These are phyloP conservation scores for Leucocoprinus sp. DNA, from an alignment of 768 basidiomycete genomes.

Conservation along the genomic window DNA sequence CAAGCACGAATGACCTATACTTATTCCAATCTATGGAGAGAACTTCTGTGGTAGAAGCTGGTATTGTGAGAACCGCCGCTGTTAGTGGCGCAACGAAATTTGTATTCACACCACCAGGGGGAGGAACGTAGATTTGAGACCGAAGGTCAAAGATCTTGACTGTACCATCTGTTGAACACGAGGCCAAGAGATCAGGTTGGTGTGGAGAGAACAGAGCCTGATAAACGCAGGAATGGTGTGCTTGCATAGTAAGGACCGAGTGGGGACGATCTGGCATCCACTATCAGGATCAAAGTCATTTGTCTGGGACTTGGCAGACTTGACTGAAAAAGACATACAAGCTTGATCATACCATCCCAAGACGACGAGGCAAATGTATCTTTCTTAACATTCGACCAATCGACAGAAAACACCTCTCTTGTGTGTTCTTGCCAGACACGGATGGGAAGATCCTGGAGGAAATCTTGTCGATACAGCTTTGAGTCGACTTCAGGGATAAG, in stretches of 20 bases:
- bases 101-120: constrained; percentile 30
- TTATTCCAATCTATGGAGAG: constrained; percentile 91
- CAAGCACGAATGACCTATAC: constrained; percentile 71
- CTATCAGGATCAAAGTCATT: constrained; percentile 36
- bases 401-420: constrained; percentile 85
- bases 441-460: constrained; percentile 73
- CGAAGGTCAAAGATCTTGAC: constrained; percentile 78
- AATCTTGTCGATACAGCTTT: neutral
- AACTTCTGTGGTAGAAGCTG: constrained; percentile 71
- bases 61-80: constrained; percentile 66
- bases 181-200: constrained; percentile 70
- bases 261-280: constrained; percentile 81
- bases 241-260: constrained; percentile 75
- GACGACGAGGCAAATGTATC: constrained; percentile 80
- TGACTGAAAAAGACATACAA: constrained; percentile 45
- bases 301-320: neutral
- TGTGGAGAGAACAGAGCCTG: constrained; percentile 91
- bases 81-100: constrained; percentile 65
- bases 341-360: constrained; percentile 88
- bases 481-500: neutral
- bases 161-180: constrained; percentile 84
- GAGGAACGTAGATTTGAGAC: constrained; percentile 47
- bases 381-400: constrained; percentile 94
- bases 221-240: constrained; percentile 82
- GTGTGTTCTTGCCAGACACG: constrained; percentile 92